phyloP scores from a whole-genome alignment of 2,329 filamentous ascomycete species.

The Albifimbria verrucaria region DNA sequence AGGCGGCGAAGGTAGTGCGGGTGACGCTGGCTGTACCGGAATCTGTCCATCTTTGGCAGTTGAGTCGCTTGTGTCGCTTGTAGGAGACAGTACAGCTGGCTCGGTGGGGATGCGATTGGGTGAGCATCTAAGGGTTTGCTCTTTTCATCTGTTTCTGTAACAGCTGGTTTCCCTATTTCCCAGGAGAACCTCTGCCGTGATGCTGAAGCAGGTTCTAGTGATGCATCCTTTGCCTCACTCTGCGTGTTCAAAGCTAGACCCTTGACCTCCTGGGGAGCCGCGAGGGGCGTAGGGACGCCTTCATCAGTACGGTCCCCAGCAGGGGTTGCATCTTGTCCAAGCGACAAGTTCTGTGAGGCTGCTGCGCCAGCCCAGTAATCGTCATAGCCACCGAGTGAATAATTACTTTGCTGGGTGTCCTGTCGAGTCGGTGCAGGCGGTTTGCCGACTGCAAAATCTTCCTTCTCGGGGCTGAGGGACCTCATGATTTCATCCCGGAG shows the following conservation, averaged over 20 bases:
- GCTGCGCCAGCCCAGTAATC: conserved; percentile 56
- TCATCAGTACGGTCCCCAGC: conserved; percentile 2
- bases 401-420: conserved; percentile 52
- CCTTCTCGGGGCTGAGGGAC: conserved; percentile 52
- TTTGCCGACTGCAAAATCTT: conserved; percentile 4
- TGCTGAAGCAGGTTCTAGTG: conserved; percentile 3
- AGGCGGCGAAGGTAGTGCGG: not conserved
- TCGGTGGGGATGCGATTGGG: not conserved
- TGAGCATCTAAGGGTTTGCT: not conserved
- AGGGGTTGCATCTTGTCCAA: not conserved
- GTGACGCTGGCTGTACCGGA: not conserved
- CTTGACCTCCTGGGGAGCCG: not conserved
- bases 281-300: conserved; percentile 5
- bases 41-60: not conserved
- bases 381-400: conserved; percentile 64
- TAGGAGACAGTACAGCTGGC: not conserved
- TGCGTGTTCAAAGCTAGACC: not conserved
- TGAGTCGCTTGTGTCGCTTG: not conserved
- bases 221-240: not conserved
- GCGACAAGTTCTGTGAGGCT: conserved; percentile 6
- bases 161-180: conserved; percentile 25
- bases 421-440: conserved; percentile 13
- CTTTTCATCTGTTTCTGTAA: not conserved
- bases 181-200: conserved; percentile 33
- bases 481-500: conserved; percentile 72